Evolutionary conservation across 768 basidiomycete genomes (phyloP), one percentile per base, ranked within the genome.

Genomic region (Filobasidium floriforme): DNA sequence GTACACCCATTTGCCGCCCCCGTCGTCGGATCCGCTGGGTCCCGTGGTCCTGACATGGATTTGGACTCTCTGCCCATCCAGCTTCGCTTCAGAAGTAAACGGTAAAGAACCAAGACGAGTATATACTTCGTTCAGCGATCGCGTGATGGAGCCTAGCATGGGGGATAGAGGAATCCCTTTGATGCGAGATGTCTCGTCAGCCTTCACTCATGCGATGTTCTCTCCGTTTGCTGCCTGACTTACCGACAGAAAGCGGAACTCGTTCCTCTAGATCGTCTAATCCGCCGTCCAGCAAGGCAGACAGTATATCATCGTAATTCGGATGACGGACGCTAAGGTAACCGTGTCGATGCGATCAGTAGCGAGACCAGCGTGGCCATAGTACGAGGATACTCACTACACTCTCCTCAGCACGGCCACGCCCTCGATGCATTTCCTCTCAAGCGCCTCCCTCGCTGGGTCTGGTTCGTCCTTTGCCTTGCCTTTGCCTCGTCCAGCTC

Each of bases 71-170:
- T 81, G 81, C 0, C 81, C 92, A 71, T 96, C 92, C 72, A 92
- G 89, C 78, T 94, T 96, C 75, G 89, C 89, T 80, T 96, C 92
- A 40, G 90, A 88, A 18, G 85, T 82, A 78, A 92, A 96, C 11
- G 86, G 83, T 40, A 85, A 79, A 10, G 66, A 68, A 24, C 83
- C 83, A 22, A 91, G 79, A 7, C 86, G 82, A 54, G 85, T 83
- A 73, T 89, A 92, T n/a, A 93, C 85, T 70, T 92, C 89, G 46
- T 86, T 82, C 49, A 96, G 80, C 28, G 90, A 92, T 29, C 90
- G 86, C 52, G 85, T 87, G 43, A 92, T 92, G 7, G 88, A 88
- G 12, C 92, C 92, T 19, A 96, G 82, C 70, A 90, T 89, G 7
- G 90, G 90, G 71, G 87, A 87, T 32, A 96, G 79, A 4, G 92